A percentile compares a stretch with the other conserved stretches of the same genome.
phyloP scores from a whole-genome alignment of 2,329 filamentous ascomycete species.

The Penicillium sp. region DNA sequence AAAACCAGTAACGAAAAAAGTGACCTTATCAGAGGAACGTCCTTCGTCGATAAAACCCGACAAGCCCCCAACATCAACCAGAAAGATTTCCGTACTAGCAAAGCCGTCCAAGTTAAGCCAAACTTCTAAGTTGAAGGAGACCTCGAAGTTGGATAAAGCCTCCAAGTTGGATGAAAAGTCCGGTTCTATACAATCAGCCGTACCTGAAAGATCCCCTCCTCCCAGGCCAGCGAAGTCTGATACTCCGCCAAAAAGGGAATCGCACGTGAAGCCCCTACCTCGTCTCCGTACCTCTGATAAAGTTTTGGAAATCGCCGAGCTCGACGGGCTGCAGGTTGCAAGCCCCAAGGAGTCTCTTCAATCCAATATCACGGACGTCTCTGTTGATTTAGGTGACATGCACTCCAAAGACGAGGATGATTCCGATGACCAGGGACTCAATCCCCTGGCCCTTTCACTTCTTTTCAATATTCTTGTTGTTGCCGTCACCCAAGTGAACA shows the following conservation, averaged over 20 bases:
- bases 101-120: constrained; percentile 4
- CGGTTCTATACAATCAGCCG: constrained; percentile 7
- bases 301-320: constrained; percentile 35
- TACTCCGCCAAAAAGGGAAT: constrained; percentile 3
- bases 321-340: constrained; percentile 37
- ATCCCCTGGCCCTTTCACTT: constrained; percentile 28
- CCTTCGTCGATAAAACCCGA: not conserved
- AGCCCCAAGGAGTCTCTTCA: constrained; percentile 19
- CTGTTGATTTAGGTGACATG: constrained; percentile 20
- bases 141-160: not conserved
- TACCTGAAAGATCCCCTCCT: constrained; percentile 8
- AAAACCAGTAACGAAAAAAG: not conserved
- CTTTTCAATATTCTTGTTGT: constrained; percentile 34
- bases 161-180: not conserved
- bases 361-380: constrained; percentile 23
- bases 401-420: constrained; percentile 14
- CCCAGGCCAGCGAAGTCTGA: constrained; percentile 4
- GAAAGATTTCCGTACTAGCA: constrained; percentile 3
- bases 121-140: not conserved
- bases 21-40: constrained; percentile 1
- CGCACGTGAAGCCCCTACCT: constrained; percentile 5
- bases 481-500: constrained; percentile 30
- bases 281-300: constrained; percentile 8
- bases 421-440: constrained; percentile 15
- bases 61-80: not conserved